Base-by-base conservation (phyloP, 805 yeast genomes). In the Candida berthetii region DNA sequence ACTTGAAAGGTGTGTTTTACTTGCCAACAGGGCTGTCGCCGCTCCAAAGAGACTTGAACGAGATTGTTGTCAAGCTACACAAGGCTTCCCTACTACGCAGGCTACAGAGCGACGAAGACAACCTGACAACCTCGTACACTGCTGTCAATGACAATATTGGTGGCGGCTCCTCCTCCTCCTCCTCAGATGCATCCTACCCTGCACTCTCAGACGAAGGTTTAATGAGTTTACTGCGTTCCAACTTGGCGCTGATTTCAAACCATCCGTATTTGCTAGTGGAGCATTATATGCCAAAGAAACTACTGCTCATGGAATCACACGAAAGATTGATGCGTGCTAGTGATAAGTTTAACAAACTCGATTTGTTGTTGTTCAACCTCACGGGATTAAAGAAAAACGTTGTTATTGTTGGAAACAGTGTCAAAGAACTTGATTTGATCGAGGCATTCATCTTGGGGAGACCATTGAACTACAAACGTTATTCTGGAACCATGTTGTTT, bases 391-490 rank as follows among this genome's bases (percentile, higher is more conserved):
- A 44, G 31, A 61, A 44, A 20, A 58, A 67, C 13, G 49, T 72
- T 3, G 55, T 70, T 5, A 66, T 85, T 10, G 73, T 80, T 3
- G 82, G 88, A 0, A 71, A 74, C 31, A 74, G 70, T 50, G 70
- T 81, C 18, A 80, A 82, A 53, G 93, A 85, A 53, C 57, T 85
- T 46, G 95, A 89, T 54, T 63, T 89, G 36, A 69, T 89, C 7
- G 97, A 89, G 58, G 85, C 90, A 0, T 68, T 83, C 36, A 54
- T 88, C 13, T 66, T 84, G n/a, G 96, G 96, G 2, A 78, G 85
- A 52, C 66, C 67, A 31, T 60, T 86, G 31, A 71, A 73, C 46
- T 83, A 84, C 53, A 72, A 72, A 45, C 74, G 95, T 49, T 74
- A 82, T 50, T 77, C 88, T 19, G 86, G 87, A 14, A 69, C 78